phyloP scores from a whole-genome alignment of 1,139 yeast genomes.

The Neolecta irregularis region DNA sequence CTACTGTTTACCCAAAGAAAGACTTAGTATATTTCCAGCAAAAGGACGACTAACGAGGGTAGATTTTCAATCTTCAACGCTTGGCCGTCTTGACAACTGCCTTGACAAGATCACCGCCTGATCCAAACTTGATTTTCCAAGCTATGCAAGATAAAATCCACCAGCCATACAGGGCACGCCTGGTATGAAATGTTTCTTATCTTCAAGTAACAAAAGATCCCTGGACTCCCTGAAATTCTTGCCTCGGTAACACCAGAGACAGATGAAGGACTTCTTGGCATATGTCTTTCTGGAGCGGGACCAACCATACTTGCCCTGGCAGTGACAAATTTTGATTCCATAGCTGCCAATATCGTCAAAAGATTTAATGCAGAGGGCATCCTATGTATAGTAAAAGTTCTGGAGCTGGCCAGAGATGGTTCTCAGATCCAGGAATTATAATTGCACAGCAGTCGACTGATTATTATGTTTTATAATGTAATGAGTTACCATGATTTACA shows the following conservation, averaged over 20 bases:
- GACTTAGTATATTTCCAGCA: too few species aligned
- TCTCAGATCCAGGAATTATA: too few species aligned
- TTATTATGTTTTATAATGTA: too few species aligned
- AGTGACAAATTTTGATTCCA: slow-evolving; percentile 68
- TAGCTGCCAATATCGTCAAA: slow-evolving; percentile 57
- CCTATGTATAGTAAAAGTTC: slow-evolving; percentile 62
- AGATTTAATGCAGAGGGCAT: slow-evolving; percentile 56
- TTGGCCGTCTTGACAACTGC: slow-evolving; percentile 67
- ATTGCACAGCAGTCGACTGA: too few species aligned
- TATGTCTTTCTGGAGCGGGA: slow-evolving; percentile 94
- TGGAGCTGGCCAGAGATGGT: slow-evolving; percentile 87
- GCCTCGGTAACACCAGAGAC: slow-evolving; percentile 66
- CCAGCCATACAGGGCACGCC: slow-evolving; percentile 92
- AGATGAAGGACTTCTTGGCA: slow-evolving; percentile 77
- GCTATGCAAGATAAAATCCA: slow-evolving; percentile 95
- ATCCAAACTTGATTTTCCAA: slow-evolving; percentile 66
- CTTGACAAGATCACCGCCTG: slow-evolving; percentile 66
- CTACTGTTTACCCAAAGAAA: slow-evolving; percentile 57
- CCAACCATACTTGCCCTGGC: slow-evolving; percentile 93
- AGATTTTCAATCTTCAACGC: slow-evolving; percentile 77
- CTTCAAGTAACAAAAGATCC: slow-evolving; percentile 31
- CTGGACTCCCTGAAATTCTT: slow-evolving; percentile 74
- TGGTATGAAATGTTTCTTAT: slow-evolving; percentile 36
- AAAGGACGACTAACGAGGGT: slow-evolving; percentile 5
- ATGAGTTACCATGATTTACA: too few species aligned